Percentiles rank a stretch among this genome's conserved stretches.
Evolutionary conservation across 495 filamentous ascomycete genomes (phyloP).

Genomic region (Penicillium angulare): DNA sequence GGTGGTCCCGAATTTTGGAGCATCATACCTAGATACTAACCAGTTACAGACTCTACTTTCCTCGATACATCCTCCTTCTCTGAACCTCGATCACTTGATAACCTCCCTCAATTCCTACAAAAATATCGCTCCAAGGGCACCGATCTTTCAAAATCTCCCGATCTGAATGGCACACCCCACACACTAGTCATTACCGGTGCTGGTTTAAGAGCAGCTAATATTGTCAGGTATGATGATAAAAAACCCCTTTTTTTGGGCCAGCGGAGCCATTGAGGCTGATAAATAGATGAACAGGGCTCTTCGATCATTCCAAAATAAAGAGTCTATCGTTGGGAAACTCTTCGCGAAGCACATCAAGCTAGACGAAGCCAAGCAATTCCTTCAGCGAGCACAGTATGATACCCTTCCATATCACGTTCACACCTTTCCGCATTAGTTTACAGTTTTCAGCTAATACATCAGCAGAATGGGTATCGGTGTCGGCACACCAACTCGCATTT

Average conservation of each 20-base stretch:
- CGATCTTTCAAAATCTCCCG: conserved; percentile 58
- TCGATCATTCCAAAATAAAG: conserved; percentile 73
- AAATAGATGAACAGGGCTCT: conserved; percentile 52
- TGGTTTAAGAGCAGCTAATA: conserved; percentile 77
- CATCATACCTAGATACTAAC: conserved; percentile 24
- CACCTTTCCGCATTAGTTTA: background rate
- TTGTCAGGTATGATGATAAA: conserved; percentile 56
- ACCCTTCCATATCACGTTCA: background rate
- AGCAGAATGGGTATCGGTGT: conserved; percentile 77
- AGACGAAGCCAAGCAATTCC: conserved; percentile 75
- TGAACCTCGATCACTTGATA: conserved; percentile 58
- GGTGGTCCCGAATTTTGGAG: no score
- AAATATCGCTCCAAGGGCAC: conserved; percentile 48
- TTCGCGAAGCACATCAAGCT: conserved; percentile 99
- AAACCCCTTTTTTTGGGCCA: background rate
- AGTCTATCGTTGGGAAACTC: conserved; percentile 77
- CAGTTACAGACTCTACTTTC: conserved; percentile 51
- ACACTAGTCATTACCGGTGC: conserved; percentile 78
- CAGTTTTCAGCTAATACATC: conserved; percentile 14
- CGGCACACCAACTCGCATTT: conserved; percentile 79
- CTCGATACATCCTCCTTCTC: conserved; percentile 73
- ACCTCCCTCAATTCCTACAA: conserved; percentile 77
- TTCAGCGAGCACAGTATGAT: conserved; percentile 57
- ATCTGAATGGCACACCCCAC: conserved; percentile 75
- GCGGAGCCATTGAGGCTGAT: conserved; percentile 2